A percentile compares a stretch with the other conserved stretches of the same genome.
Evolutionary conservation across 495 filamentous ascomycete genomes (phyloP).

Genomic region (Diplogelasinospora grovesii): DNA sequence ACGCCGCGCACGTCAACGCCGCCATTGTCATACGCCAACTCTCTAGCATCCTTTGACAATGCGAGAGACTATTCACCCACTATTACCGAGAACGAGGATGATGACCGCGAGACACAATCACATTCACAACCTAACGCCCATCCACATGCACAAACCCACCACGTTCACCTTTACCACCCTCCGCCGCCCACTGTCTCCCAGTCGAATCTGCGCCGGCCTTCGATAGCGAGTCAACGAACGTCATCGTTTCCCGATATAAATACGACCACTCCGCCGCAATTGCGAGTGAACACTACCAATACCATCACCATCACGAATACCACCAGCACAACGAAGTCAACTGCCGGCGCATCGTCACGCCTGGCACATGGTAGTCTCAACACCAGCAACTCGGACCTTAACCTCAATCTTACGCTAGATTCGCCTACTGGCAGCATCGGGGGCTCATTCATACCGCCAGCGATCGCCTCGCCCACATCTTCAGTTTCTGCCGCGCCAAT

Average conservation of each 20-base stretch:
- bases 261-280: constrained; percentile 24
- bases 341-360: constrained; percentile 29
- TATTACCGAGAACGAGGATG: constrained; percentile 45
- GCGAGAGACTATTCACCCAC: constrained; percentile 38
- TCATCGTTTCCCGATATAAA: constrained; percentile 35
- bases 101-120: constrained; percentile 29
- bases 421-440: constrained; percentile 23
- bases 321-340: too few species aligned
- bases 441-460: constrained; percentile 5
- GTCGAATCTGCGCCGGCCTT: constrained; percentile 25
- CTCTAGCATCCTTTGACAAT: constrained; percentile 41
- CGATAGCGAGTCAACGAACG: constrained; percentile 37
- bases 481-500: constrained; percentile 28
- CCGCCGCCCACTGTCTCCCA: constrained; percentile 13
- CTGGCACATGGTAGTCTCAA: constrained; percentile 31
- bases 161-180: neutral
- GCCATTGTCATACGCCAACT: constrained; percentile 47
- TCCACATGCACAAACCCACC: constrained; percentile 3
- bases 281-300: constrained; percentile 40
- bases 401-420: constrained; percentile 26
- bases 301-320: too few species aligned
- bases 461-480: constrained; percentile 14
- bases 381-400: constrained; percentile 33
- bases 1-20: constrained; percentile 51
- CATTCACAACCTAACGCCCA: constrained; percentile 16